Evolutionary conservation across 495 filamentous ascomycete genomes (phyloP).

Genomic region (Aeminium ludgeri): DNA sequence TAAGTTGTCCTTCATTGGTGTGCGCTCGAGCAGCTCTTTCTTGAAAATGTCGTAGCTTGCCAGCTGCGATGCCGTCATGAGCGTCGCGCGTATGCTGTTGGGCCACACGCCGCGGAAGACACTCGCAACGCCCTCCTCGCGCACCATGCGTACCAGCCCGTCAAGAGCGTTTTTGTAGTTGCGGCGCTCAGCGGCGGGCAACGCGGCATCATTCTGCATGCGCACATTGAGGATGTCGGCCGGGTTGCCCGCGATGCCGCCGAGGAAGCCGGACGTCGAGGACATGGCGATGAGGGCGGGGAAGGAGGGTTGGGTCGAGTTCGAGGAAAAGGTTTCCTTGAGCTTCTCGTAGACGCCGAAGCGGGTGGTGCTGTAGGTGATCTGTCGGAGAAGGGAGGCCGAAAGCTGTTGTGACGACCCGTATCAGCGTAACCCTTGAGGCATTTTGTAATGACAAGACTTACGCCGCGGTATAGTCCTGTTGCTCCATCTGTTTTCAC

Average conservation of each 20-base stretch:
- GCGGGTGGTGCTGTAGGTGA: conserved; percentile 77
- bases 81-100: conserved; percentile 71
- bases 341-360: conserved; percentile 92
- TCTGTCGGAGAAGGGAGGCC: conserved; percentile 76
- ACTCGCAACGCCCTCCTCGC: conserved; percentile 53
- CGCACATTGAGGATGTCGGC: conserved; percentile 95
- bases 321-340: conserved; percentile 47
- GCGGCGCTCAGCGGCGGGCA: conserved; percentile 53
- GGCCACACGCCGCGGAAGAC: conserved; percentile 85
- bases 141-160: conserved; percentile 66
- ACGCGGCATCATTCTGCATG: conserved; percentile 88
- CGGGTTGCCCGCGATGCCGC: conserved; percentile 79
- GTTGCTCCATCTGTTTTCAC: conserved; percentile 46
- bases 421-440: not conserved
- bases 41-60: conserved; percentile 91
- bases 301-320: conserved; percentile 39
- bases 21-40: conserved; percentile 45
- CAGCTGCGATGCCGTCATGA: conserved; percentile 87
- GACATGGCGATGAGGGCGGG: conserved; percentile 63
- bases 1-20: conserved; percentile 57
- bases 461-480: conserved; percentile 67
- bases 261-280: conserved; percentile 67
- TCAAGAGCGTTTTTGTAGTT: conserved; percentile 84
- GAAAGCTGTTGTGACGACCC: conserved; percentile 42
- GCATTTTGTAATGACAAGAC: conserved; percentile 11